A percentile compares a stretch with the other conserved stretches of the same genome.
These are phyloP conservation scores for Haberlea rhodopensis DNA, from an alignment of 257 asterid species.

Conservation along the genomic window DNA sequence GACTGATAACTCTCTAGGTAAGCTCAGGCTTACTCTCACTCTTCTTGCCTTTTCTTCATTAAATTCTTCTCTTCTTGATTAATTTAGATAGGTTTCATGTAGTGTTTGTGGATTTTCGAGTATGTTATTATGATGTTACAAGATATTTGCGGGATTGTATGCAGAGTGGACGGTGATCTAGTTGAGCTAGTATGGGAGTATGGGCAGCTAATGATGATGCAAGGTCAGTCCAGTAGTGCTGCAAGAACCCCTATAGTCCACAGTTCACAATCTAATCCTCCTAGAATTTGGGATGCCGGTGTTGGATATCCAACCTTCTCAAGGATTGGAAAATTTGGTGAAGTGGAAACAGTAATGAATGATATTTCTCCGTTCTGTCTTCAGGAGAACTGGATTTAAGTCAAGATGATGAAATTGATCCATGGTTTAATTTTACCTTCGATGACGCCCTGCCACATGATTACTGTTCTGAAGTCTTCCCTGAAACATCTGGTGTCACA, in stretches of 20 bases:
- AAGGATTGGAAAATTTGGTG: slow-evolving; percentile 49
- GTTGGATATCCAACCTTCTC: slow-evolving; percentile 30
- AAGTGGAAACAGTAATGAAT: slow-evolving; percentile 39
- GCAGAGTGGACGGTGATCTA: slow-evolving; percentile 58
- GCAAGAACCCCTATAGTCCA: slow-evolving; percentile 33
- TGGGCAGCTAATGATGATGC: slow-evolving; percentile 74
- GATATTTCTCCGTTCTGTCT: slow-evolving; percentile 54
- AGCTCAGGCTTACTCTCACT: slow-evolving; percentile 28
- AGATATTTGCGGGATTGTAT: slow-evolving; percentile 20
- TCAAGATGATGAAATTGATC: slow-evolving; percentile 70
- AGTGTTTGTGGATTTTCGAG: background rate
- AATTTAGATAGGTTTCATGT: slow-evolving; percentile 11
- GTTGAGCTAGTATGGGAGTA: slow-evolving; percentile 84
- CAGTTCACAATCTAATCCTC: slow-evolving; percentile 24
- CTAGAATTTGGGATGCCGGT: slow-evolving; percentile 37
- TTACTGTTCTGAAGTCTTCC: slow-evolving; percentile 51
- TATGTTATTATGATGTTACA: slow-evolving; percentile 7
- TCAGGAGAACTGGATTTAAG: slow-evolving; percentile 48
- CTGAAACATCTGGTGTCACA: slow-evolving; percentile 65
- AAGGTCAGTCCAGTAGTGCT: slow-evolving; percentile 60
- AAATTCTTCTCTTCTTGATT: slow-evolving; percentile 14
- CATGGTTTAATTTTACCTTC: slow-evolving; percentile 63
- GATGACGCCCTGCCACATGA: slow-evolving; percentile 50
- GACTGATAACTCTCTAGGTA: slow-evolving; percentile 45
- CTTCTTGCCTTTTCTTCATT: background rate